Evolutionary conservation across 257 asterid genomes (phyloP).

Genomic region (Solanum habrochaites): DNA sequence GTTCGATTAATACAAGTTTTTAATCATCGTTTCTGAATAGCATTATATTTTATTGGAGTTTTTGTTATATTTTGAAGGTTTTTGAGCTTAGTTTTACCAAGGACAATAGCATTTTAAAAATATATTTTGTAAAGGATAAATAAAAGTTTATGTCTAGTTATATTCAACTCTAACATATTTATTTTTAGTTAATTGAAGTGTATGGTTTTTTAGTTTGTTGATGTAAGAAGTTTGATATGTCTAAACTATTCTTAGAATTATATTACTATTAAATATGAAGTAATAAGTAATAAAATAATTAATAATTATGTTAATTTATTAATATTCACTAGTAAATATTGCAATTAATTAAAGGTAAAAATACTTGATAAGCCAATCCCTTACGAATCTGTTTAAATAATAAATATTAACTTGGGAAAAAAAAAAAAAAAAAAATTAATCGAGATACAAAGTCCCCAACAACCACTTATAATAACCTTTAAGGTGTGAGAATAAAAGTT

Average conservation of each 20-base stretch:
- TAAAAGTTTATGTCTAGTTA: background rate
- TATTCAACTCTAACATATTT: no score
- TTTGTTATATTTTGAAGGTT: background rate
- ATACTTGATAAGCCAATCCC: no score
- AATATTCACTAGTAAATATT: background rate
- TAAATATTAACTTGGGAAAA: no score
- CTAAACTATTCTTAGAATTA: no score
- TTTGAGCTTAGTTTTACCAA: background rate
- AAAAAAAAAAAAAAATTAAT: no score
- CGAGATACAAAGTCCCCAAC: background rate
- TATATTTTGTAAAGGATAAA: no score
- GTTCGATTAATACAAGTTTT: no score
- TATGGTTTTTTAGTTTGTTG: background rate
- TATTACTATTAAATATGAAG: background rate
- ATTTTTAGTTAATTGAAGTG: background rate
- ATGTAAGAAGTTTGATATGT: background rate
- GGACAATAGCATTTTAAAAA: no score
- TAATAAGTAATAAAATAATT: no score
- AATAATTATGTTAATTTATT: background rate
- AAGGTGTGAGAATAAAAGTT: no score
- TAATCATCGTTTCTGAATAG: no score
- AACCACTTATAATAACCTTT: background rate
- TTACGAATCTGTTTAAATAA: no score
- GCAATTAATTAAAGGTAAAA: rapidly evolving
- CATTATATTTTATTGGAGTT: background rate